Base-by-base conservation (phyloP, 345 rosid genomes). In the Melastoma malabathricum region DNA sequence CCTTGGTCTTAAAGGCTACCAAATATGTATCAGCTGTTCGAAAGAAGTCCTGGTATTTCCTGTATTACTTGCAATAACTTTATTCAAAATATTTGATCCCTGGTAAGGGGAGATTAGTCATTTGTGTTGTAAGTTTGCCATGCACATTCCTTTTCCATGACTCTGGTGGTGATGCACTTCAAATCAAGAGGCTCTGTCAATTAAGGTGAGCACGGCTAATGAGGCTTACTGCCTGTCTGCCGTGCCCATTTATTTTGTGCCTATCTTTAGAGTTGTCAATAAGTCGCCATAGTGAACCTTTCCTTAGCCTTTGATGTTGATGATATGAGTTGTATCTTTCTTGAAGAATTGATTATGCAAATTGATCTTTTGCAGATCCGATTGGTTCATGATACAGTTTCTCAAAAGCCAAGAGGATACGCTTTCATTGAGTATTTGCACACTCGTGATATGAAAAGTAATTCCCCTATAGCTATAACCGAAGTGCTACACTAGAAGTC, bases 391-490 rank as follows among this genome's bases (percentile, higher is more conserved):
- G 95, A 82, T 68, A 76, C 78, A 62, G 72, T 54, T 50, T 72
- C 88, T 44, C 84, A 81, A 61, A 92, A 92, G 66, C 90, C 98
- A 44, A 87, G 71, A 69, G 98, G 98, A 65, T 87, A 92, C 61
- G 97, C 90, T 61, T 92, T 92, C 82, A 79, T 92, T 0, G 97
- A 87, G 74, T 92, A 79, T 65, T 59, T 79, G 79, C 96, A 87
- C 68, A 92, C 95, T 47, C 77, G 98, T 46, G 98, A 92, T 63
- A 87, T 92, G 97, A 92, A 92, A 87, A 84, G 98, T 92, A 20
- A 31, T 51, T 46, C 46, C 57, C 31, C 15, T 38, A 19, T 29
- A n/a, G 44, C 19, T 41, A 34, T 34, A 1, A 29, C 38, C 38
- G 1, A 29, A 29, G 38, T 34, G 7, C 10, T 34, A 34, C 7